Percentiles rank a stretch among this genome's conserved stretches.
phyloP scores from a whole-genome alignment of 768 basidiomycete species.

The Ephemerocybe angulata region DNA sequence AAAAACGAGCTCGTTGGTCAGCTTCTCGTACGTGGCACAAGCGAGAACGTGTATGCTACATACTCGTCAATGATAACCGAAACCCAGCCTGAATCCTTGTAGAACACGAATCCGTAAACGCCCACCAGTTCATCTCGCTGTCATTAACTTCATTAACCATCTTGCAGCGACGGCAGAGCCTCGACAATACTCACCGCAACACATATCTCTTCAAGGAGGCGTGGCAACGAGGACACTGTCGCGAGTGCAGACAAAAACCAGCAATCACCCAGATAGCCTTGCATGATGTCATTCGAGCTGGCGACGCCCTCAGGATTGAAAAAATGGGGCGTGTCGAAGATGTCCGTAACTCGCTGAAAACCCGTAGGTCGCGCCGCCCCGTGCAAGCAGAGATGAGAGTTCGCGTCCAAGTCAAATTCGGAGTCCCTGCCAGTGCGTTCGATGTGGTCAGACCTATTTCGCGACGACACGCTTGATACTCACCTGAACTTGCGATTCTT shows the following conservation, averaged over 20 bases:
- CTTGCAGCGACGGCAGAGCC: too few relatives aligned
- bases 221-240: conserved; percentile 40
- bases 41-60: conserved; percentile 16
- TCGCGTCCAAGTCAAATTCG: conserved; percentile 50
- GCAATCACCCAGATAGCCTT: conserved; percentile 51
- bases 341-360: conserved; percentile 43
- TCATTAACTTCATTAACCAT: background rate
- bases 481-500: conserved; percentile 50
- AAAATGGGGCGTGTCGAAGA: conserved; percentile 50
- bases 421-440: conserved; percentile 1
- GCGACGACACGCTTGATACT: background rate
- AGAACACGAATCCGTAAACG: conserved; percentile 58
- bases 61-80: conserved; percentile 56
- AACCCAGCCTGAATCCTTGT: conserved; percentile 49
- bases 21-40: too few relatives aligned
- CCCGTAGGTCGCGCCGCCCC: conserved; percentile 31
- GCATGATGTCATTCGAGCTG: conserved; percentile 42
- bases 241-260: conserved; percentile 53
- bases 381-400: conserved; percentile 41
- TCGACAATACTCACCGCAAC: conserved; percentile 24
- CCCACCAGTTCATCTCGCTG: conserved; percentile 50
- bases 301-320: conserved; percentile 38
- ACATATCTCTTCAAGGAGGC: conserved; percentile 49
- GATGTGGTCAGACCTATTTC: background rate
- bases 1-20: too few relatives aligned